Conservation (phyloP, 495 filamentous ascomycete genomes). For the Talaromyces ruber region DNA sequence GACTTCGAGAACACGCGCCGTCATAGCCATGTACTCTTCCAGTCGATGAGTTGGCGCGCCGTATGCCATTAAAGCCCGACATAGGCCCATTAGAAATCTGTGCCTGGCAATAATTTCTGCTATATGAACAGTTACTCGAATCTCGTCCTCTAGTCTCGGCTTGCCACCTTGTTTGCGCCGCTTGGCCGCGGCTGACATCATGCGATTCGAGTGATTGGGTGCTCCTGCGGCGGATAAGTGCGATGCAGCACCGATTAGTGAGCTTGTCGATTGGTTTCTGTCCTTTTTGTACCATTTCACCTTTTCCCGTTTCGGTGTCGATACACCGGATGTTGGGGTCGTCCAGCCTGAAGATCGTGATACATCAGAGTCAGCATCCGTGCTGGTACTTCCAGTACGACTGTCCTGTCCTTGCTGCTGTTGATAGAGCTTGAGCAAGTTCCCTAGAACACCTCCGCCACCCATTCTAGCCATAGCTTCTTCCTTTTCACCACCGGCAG, state of each 20-base stretch:
- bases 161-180: conserved; percentile 20
- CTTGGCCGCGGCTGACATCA: conserved; percentile 16
- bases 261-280: conserved; percentile 20
- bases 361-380: conserved; percentile 4
- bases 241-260: conserved; percentile 21
- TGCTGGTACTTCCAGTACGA: conserved; percentile 1
- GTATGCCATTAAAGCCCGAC: conserved; percentile 73
- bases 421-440: conserved; percentile 66
- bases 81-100: conserved; percentile 78
- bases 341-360: conserved; percentile 1
- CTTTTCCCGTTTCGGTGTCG: conserved; percentile 22
- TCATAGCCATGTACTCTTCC: conserved; percentile 83
- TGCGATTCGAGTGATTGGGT: conserved; percentile 14
- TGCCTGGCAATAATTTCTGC: conserved; percentile 71
- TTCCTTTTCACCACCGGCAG: not conserved
- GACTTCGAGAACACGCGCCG: conserved; percentile 73
- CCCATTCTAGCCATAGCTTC: not conserved
- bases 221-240: conserved; percentile 17
- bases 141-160: conserved; percentile 39
- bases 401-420: conserved; percentile 11
- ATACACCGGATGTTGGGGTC: conserved; percentile 10
- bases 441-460: conserved; percentile 65
- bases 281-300: conserved; percentile 26
- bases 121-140: conserved; percentile 75
- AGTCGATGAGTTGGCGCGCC: conserved; percentile 68